Percentiles rank a stretch among this genome's conserved stretches.
Conservation (phyloP, 148 eudicot species). For the Camellia japonica region DNA sequence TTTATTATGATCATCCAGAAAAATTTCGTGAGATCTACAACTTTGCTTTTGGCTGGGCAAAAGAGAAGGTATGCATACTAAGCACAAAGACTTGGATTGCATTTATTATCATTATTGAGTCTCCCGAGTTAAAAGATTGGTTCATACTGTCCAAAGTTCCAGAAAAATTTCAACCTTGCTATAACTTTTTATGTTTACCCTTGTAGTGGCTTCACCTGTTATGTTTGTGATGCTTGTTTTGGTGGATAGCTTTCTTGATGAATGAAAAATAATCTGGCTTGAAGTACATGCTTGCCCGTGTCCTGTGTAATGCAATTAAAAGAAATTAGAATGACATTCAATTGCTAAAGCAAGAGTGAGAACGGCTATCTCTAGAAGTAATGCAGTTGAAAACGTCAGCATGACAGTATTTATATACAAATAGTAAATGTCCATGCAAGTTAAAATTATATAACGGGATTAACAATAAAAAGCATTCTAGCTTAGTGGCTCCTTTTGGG, state of each 20-base stretch:
- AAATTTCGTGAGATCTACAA: constrained; percentile 87
- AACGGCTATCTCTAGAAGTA: neutral
- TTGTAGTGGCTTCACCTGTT: constrained; percentile 1
- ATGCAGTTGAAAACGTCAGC: neutral
- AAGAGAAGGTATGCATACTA: constrained; percentile 63
- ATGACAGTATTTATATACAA: neutral
- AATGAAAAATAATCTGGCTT: neutral
- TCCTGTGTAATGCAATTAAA: neutral
- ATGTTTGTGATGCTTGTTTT: neutral
- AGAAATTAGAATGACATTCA: neutral
- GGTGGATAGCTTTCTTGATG: neutral
- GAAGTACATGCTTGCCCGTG: neutral
- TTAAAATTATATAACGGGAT: neutral
- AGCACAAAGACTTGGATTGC: neutral
- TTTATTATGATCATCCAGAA: constrained; percentile 44
- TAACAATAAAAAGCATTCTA: neutral
- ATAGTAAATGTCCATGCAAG: neutral
- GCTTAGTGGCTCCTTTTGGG: neutral
- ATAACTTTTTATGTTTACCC: neutral
- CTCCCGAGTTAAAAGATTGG: neutral
- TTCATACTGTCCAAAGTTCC: neutral
- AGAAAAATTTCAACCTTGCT: neutral
- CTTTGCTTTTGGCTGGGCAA: constrained; percentile 97
- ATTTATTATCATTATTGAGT: neutral
- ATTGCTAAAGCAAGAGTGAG: neutral